These are phyloP conservation scores for Thalassiosira profunda DNA, from an alignment of 108 stramenopile genomes.

Conservation along the genomic window DNA sequence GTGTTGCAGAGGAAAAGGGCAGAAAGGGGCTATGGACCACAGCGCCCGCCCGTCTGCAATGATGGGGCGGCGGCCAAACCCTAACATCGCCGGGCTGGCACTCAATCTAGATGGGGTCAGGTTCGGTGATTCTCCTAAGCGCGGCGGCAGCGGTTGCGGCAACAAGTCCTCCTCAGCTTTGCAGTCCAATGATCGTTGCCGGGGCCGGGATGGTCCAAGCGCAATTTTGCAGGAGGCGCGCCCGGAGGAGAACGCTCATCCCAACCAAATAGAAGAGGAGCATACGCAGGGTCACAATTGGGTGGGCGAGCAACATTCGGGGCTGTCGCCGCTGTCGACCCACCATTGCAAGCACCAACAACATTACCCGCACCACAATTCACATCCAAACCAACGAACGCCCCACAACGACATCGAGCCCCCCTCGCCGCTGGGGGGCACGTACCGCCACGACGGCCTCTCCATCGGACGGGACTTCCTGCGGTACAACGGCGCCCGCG, in stretches of 20 bases:
- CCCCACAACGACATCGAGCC: constrained; percentile 3
- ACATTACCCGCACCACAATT: neutral
- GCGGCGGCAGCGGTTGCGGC: neutral
- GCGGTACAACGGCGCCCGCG: constrained; percentile 66
- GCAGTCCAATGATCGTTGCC: neutral
- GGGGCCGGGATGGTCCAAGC: neutral
- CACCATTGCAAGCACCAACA: constrained; percentile 11
- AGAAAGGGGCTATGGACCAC: no score
- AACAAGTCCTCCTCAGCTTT: neutral
- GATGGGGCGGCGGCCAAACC: no score
- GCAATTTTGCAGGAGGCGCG: neutral
- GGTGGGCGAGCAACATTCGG: neutral
- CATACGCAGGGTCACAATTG: neutral
- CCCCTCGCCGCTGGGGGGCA: constrained; percentile 42
- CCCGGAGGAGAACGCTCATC: neutral
- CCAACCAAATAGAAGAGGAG: neutral
- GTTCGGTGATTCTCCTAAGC: constrained; percentile 21
- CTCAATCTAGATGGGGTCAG: constrained; percentile 45
- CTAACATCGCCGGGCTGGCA: constrained; percentile 9
- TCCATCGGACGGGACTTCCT: constrained; percentile 83
- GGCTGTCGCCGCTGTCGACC: constrained; percentile 5
- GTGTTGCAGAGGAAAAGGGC: no score
- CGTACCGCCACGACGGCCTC: constrained; percentile 75
- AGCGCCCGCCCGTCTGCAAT: no score
- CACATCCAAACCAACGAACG: neutral